Evolutionary conservation across 2,329 filamentous ascomycete species (phyloP).

Genomic region (Epichloe gansuensis): DNA sequence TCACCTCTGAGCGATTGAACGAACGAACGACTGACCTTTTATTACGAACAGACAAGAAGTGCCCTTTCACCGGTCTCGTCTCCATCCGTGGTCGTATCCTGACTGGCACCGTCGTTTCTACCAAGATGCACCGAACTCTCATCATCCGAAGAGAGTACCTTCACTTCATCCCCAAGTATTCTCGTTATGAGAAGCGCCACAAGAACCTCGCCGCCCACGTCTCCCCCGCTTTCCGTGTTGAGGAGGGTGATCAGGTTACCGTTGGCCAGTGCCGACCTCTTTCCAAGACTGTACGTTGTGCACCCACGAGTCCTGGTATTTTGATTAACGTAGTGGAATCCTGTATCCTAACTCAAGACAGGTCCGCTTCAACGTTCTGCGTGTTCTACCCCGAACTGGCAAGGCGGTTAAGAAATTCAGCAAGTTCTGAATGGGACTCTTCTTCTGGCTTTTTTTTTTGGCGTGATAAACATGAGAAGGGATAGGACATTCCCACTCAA

Average conservation of each 20-base stretch:
- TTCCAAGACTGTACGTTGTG: slow-evolving; percentile 90
- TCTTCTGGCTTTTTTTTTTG: slow-evolving; percentile 39
- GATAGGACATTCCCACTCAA: slow-evolving; percentile 23
- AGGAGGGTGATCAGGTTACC: slow-evolving; percentile 98
- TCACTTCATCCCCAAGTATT: slow-evolving; percentile 99
- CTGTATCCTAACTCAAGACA: slow-evolving; percentile 25
- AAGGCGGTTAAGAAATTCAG: slow-evolving; percentile 95
- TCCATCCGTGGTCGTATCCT: slow-evolving; percentile 99
- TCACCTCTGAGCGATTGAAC: background rate
- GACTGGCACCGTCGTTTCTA: slow-evolving; percentile 96
- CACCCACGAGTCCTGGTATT: no score
- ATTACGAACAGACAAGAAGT: slow-evolving; percentile 83
- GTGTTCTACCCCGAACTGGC: slow-evolving; percentile 92
- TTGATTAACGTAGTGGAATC: background rate
- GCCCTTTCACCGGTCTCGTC: slow-evolving; percentile 97
- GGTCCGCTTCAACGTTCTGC: slow-evolving; percentile 99
- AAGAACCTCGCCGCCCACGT: slow-evolving; percentile 99
- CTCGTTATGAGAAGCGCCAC: slow-evolving; percentile 99
- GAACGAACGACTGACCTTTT: slow-evolving; percentile 1
- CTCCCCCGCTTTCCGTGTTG: slow-evolving; percentile 98
- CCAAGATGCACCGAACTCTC: slow-evolving; percentile 99
- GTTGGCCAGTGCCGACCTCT: slow-evolving; percentile 99
- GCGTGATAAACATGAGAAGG: slow-evolving; percentile 37
- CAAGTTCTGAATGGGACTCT: slow-evolving; percentile 74
- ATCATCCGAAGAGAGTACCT: slow-evolving; percentile 99